Conservation (phyloP, 2,329 filamentous ascomycete species). For the Chaetomiaceae sp. region DNA sequence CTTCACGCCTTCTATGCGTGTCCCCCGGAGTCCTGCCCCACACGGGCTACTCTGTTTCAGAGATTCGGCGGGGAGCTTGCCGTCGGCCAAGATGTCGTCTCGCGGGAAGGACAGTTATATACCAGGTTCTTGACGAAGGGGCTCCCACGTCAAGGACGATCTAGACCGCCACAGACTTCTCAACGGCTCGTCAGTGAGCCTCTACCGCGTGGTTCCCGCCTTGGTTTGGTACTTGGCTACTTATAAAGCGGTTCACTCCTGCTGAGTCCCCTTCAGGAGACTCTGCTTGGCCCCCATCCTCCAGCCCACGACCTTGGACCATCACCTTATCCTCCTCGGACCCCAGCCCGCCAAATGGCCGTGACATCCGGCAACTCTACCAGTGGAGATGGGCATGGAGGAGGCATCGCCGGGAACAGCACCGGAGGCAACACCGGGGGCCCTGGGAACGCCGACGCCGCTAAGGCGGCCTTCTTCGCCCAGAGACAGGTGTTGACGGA, state of each 20-base stretch:
- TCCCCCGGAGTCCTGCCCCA: conserved; percentile 6
- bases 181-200: neutral
- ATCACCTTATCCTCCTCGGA: neutral
- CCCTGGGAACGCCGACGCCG: conserved; percentile 5
- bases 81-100: conserved; percentile 7
- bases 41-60: conserved; percentile 11
- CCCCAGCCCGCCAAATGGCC: conserved; percentile 13
- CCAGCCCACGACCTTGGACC: neutral
- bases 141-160: conserved; percentile 1
- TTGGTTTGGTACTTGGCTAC: neutral
- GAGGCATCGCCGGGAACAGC: neutral
- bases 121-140: conserved; percentile 14
- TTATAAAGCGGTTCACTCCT: conserved; percentile 12
- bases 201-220: neutral
- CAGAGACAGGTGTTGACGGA: conserved; percentile 21
- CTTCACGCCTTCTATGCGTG: no score
- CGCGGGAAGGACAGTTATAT: conserved; percentile 19
- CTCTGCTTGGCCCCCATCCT: neutral
- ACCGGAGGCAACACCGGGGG: conserved; percentile 9
- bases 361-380: conserved; percentile 4
- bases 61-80: neutral
- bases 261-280: neutral
- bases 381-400: conserved; percentile 13
- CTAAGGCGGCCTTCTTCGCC: conserved; percentile 23
- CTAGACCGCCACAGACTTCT: conserved; percentile 13